Evolutionary conservation across 306 rosid genomes (phyloP).

Genomic region (Arachis stenosperma): DNA sequence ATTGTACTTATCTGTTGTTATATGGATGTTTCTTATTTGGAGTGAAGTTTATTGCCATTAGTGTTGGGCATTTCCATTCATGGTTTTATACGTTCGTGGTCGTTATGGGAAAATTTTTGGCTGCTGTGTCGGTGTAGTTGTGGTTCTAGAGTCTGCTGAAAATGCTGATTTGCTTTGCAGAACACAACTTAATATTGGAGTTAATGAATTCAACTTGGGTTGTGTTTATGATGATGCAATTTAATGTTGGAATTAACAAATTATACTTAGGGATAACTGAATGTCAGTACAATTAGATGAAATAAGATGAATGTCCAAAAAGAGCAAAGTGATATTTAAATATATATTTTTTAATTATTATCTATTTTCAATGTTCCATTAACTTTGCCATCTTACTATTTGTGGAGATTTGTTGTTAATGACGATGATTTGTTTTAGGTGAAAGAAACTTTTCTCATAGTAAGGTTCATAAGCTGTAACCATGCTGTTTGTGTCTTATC

Average conservation of each 20-base stretch:
- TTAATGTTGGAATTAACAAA: conserved; percentile 24
- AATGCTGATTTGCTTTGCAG: not conserved
- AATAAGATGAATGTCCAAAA: not conserved
- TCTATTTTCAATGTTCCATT: conserved; percentile 20
- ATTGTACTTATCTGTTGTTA: not conserved
- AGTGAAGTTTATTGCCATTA: not conserved
- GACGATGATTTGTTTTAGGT: conserved; percentile 10
- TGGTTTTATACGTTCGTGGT: not conserved
- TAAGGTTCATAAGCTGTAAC: conserved; percentile 29
- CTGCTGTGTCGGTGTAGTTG: not conserved
- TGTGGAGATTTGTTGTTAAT: conserved; percentile 30
- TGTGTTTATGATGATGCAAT: not conserved
- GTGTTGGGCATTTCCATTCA: not conserved
- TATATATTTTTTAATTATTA: not conserved
- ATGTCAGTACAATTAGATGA: not conserved
- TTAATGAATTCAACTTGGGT: not conserved
- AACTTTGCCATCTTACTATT: conserved; percentile 19
- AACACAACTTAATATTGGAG: conserved; percentile 7
- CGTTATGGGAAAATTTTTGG: not conserved
- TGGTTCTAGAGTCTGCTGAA: not conserved
- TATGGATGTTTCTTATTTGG: not conserved
- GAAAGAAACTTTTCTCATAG: conserved; percentile 12
- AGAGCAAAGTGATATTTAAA: not conserved
- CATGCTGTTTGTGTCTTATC: conserved; percentile 35
- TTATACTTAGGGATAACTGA: conserved; percentile 2